phyloP scores from a whole-genome alignment of 2,329 filamentous ascomycete genomes.

The Alternaria arbusti region DNA sequence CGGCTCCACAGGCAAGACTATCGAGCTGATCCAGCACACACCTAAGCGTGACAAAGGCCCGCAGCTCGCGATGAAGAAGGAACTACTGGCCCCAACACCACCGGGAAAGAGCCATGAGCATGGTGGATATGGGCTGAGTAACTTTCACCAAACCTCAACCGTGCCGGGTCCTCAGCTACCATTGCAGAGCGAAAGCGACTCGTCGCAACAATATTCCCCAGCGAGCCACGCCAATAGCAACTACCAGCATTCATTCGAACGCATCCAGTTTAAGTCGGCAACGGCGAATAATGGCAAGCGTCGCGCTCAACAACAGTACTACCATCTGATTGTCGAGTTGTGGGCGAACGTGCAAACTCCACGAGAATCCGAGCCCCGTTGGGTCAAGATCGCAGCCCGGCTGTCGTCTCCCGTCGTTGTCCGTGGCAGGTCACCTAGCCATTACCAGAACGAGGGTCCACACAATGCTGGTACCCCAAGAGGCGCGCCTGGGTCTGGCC shows the following conservation, averaged over 20 bases:
- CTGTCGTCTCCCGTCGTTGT: slow-evolving; percentile 49
- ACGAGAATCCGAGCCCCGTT: slow-evolving; percentile 37
- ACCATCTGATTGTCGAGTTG: slow-evolving; percentile 82
- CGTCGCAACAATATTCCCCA: slow-evolving; percentile 43
- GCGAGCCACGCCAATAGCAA: slow-evolving; percentile 42
- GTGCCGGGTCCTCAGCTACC: slow-evolving; percentile 52
- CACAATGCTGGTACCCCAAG: slow-evolving; percentile 46
- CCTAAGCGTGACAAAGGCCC: slow-evolving; percentile 91
- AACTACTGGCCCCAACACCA: slow-evolving; percentile 70
- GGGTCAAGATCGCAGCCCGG: slow-evolving; percentile 47
- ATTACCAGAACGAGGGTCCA: slow-evolving; percentile 56
- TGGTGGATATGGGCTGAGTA: slow-evolving; percentile 46
- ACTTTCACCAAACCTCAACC: slow-evolving; percentile 44
- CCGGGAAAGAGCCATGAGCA: slow-evolving; percentile 57
- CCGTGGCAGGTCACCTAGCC: slow-evolving; percentile 49
- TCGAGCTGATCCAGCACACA: slow-evolving; percentile 88
- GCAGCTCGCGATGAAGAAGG: slow-evolving; percentile 74
- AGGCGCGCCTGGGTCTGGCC: slow-evolving; percentile 41
- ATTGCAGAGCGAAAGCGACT: slow-evolving; percentile 46
- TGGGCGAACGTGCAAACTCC: slow-evolving; percentile 47
- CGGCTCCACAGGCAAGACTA: slow-evolving; percentile 74
- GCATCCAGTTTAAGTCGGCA: slow-evolving; percentile 93
- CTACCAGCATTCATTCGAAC: slow-evolving; percentile 73
- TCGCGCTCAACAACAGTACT: slow-evolving; percentile 88
- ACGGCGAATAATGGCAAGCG: slow-evolving; percentile 94